phyloP scores from a whole-genome alignment of 2,329 filamentous ascomycete species.

The Pseudogymnoascus sp. region DNA sequence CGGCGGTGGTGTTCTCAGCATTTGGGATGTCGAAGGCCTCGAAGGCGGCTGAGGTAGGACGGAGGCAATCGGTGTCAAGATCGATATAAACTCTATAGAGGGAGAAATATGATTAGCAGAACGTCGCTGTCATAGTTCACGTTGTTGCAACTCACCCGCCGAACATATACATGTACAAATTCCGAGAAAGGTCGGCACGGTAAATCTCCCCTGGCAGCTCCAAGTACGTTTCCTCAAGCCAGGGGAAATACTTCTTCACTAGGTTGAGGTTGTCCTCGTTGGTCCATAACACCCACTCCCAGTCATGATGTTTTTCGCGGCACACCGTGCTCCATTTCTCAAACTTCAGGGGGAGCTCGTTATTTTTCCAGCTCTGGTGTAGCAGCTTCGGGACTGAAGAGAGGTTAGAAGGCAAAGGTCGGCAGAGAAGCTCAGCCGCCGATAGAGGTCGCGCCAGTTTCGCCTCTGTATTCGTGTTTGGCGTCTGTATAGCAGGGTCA shows the following conservation, averaged over 20 bases:
- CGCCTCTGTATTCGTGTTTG: neutral
- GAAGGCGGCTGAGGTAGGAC: constrained; percentile 19
- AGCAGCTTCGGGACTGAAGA: neutral
- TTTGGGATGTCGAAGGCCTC: constrained; percentile 19
- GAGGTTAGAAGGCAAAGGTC: neutral
- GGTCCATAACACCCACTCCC: constrained; percentile 32
- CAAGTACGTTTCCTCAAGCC: constrained; percentile 20
- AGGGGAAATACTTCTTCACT: constrained; percentile 27
- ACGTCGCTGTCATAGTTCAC: neutral
- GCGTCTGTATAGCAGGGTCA: neutral
- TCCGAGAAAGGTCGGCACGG: neutral
- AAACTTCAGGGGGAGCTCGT: neutral
- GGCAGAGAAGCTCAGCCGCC: neutral
- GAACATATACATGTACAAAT: constrained; percentile 32
- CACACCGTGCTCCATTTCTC: constrained; percentile 28
- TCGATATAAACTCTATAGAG: constrained; percentile 25
- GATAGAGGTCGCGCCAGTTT: neutral
- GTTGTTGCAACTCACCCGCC: constrained; percentile 23
- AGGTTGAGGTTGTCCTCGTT: constrained; percentile 30
- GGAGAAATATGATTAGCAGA: neutral
- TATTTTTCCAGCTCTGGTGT: neutral
- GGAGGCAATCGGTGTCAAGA: constrained; percentile 28
- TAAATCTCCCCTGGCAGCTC: neutral
- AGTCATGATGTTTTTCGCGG: constrained; percentile 25
- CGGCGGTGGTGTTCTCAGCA: constrained; percentile 13